These are phyloP conservation scores for Allantophomopsis lycopodina DNA, from an alignment of 2,329 filamentous ascomycete species.

Conservation along the genomic window DNA sequence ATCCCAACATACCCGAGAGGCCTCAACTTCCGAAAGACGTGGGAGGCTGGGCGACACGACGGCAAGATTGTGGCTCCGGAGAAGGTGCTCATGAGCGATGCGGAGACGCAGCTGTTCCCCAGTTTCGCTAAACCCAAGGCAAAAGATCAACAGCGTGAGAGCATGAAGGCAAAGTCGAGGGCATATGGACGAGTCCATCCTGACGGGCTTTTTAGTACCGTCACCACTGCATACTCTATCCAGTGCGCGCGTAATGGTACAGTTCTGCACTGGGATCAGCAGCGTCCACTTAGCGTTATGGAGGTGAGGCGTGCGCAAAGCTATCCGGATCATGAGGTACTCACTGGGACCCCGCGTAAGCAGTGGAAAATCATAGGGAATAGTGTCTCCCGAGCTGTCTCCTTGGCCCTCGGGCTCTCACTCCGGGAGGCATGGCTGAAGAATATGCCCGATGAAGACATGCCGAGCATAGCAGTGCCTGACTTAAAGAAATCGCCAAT, in stretches of 20 bases:
- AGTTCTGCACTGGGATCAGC: constrained; percentile 51
- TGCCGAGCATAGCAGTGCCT: too few relatives aligned
- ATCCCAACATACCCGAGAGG: constrained; percentile 47
- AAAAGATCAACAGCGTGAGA: constrained; percentile 4
- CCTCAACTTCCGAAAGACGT: constrained; percentile 35
- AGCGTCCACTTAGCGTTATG: constrained; percentile 46
- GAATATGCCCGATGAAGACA: constrained; percentile 1
- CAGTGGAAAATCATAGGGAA: constrained; percentile 64
- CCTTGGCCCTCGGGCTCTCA: constrained; percentile 49
- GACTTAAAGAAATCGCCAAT: too few relatives aligned
- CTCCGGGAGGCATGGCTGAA: constrained; percentile 42
- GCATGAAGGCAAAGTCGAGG: constrained; percentile 10
- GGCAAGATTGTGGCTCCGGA: not conserved
- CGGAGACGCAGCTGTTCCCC: constrained; percentile 27
- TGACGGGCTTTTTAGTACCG: constrained; percentile 40
- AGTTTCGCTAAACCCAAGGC: constrained; percentile 7
- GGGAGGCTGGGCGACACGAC: constrained; percentile 18
- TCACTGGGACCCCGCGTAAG: constrained; percentile 40
- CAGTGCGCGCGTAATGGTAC: constrained; percentile 41
- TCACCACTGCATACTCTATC: constrained; percentile 39
- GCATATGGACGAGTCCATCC: constrained; percentile 39
- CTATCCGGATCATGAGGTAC: constrained; percentile 53
- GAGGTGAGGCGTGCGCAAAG: constrained; percentile 60
- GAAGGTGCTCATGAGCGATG: constrained; percentile 18
- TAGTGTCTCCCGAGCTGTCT: constrained; percentile 56